Conservation (phyloP, 768 basidiomycete species). For the Clitopilus passeckerianus region DNA sequence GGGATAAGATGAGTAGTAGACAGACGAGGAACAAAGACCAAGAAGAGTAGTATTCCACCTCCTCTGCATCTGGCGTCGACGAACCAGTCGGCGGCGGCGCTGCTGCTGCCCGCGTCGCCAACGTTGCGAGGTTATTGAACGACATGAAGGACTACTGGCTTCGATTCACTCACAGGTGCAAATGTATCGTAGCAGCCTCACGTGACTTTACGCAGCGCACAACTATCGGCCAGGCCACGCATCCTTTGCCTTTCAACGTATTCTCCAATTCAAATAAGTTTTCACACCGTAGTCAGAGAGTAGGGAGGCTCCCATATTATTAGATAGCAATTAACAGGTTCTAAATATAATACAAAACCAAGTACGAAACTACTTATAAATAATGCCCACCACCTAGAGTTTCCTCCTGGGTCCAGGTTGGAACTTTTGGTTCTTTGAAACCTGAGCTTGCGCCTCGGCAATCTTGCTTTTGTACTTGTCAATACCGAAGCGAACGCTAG, state of each 20-base stretch:
- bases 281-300: neutral
- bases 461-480: conserved; percentile 16
- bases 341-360: neutral
- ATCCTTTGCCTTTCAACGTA: no score
- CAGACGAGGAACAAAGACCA: conserved; percentile 95
- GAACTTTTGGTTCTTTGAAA: conserved; percentile 10
- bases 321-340: neutral
- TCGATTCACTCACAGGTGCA: neutral
- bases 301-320: neutral
- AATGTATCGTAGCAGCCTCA: neutral
- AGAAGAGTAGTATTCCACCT: conserved; percentile 88
- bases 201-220: neutral
- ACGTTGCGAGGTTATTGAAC: conserved; percentile 4
- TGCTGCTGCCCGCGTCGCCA: conserved; percentile 22
- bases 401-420: conserved; percentile 8
- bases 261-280: no score
- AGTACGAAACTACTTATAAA: no score
- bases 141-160: neutral
- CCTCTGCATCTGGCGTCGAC: conserved; percentile 45
- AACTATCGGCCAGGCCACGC: neutral
- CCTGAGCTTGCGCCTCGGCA: conserved; percentile 14
- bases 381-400: conserved; percentile 1
- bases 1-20: conserved; percentile 86
- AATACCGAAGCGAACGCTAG: conserved; percentile 16
- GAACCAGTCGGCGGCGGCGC: conserved; percentile 22